These are phyloP conservation scores for Cupressus sempervirens DNA, from an alignment of 75 land plant genomes.

Conservation along the genomic window DNA sequence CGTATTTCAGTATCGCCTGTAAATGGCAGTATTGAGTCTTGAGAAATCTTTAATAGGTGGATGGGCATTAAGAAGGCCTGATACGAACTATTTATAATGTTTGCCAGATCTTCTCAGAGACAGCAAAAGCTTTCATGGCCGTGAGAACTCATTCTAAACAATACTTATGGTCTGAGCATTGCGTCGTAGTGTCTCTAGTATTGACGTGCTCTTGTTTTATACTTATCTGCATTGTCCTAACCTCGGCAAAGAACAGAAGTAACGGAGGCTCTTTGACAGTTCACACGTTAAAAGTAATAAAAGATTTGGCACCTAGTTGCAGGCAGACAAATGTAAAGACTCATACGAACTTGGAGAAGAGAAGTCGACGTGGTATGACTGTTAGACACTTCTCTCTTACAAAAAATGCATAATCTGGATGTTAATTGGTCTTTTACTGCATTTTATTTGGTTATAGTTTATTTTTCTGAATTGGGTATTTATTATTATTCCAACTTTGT, in stretches of 20 bases:
- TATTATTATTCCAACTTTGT: background rate
- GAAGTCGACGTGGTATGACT: background rate
- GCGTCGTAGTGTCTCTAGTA: background rate
- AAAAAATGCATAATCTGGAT: background rate
- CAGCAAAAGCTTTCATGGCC: background rate
- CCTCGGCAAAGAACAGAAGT: background rate
- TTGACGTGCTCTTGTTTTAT: background rate
- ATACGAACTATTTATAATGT: background rate
- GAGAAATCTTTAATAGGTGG: background rate
- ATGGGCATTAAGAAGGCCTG: background rate
- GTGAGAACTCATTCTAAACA: background rate
- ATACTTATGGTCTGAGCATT: background rate
- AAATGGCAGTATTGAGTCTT: background rate
- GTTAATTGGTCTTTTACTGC: background rate
- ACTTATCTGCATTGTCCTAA: background rate
- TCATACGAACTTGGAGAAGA: background rate
- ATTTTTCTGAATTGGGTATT: background rate
- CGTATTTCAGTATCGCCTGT: background rate
- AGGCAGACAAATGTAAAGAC: background rate
- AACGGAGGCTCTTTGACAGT: background rate
- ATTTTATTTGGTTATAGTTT: background rate
- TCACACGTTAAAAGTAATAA: background rate
- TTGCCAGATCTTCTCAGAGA: background rate
- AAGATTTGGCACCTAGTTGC: slow-evolving; percentile 1
- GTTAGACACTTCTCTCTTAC: background rate